phyloP scores from a whole-genome alignment of 2,329 filamentous ascomycete genomes.

The Ceratocystis alfenasii region DNA sequence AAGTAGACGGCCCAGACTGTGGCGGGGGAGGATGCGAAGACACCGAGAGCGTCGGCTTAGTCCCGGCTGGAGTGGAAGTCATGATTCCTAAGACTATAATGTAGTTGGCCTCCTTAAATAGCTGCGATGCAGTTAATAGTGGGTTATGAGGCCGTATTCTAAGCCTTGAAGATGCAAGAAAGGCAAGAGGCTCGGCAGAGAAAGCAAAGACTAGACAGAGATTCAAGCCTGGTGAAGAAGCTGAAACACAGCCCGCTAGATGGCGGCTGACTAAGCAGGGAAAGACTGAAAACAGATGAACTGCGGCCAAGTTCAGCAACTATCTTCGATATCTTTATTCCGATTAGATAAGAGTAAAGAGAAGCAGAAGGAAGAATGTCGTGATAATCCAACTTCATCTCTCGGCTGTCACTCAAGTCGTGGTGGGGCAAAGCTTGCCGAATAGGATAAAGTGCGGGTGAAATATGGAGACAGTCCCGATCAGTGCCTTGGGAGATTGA shows the following conservation, averaged over 20 bases:
- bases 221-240: background rate
- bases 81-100: background rate
- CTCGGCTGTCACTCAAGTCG: background rate
- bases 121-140: background rate
- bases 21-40: background rate
- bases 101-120: background rate
- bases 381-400: background rate
- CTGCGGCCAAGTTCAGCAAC: background rate
- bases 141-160: too few relatives aligned
- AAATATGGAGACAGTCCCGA: background rate
- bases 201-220: background rate
- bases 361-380: background rate
- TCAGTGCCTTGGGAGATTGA: background rate
- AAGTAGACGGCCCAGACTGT: background rate
- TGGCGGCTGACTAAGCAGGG: background rate
- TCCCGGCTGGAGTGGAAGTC: background rate
- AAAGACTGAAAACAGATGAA: background rate
- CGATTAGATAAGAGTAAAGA: background rate
- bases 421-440: conserved; percentile 1
- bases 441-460: background rate
- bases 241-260: background rate
- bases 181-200: background rate
- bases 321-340: background rate
- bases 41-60: background rate
- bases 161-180: too few relatives aligned